Percentiles rank a stretch among this genome's conserved stretches.
Conservation (phyloP, 805 yeast species). For the Candida koratica region DNA sequence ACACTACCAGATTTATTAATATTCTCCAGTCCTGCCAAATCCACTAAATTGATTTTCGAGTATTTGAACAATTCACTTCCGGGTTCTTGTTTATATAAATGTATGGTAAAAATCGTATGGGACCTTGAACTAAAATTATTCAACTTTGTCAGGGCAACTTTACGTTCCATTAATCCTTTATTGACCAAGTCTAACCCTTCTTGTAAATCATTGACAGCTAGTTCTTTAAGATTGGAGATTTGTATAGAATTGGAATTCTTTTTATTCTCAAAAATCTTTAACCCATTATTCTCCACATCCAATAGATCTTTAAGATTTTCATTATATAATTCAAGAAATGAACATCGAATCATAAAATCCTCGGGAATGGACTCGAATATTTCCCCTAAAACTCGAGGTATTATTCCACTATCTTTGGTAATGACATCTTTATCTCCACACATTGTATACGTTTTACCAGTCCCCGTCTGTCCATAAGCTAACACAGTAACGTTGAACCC, state of each 20-base stretch:
- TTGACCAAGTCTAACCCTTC: slow-evolving; percentile 56
- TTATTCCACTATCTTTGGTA: slow-evolving; percentile 51
- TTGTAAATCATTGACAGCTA: slow-evolving; percentile 47
- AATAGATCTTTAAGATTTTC: slow-evolving; percentile 79
- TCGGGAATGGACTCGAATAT: slow-evolving; percentile 49
- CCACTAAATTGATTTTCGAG: slow-evolving; percentile 80
- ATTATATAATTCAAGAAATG: slow-evolving; percentile 82
- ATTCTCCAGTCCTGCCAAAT: slow-evolving; percentile 93
- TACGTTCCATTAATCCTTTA: slow-evolving; percentile 55
- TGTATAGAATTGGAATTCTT: slow-evolving; percentile 30
- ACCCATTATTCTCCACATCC: slow-evolving; percentile 31
- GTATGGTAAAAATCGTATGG: slow-evolving; percentile 70
- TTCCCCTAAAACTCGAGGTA: slow-evolving; percentile 43
- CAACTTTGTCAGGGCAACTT: slow-evolving; percentile 69
- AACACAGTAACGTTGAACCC: slow-evolving; percentile 72
- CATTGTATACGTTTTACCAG: slow-evolving; percentile 82
- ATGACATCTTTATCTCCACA: slow-evolving; percentile 40
- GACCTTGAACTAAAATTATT: slow-evolving; percentile 73
- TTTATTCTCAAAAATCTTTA: slow-evolving; percentile 39
- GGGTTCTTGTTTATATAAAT: slow-evolving; percentile 44
- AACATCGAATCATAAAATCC: slow-evolving; percentile 68
- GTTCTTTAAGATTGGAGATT: slow-evolving; percentile 65
- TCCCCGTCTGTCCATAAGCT: slow-evolving; percentile 83
- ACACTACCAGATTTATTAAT: slow-evolving; percentile 83
- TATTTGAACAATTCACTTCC: slow-evolving; percentile 10